Evolutionary conservation across 352 stramenopile species (phyloP).

Genomic region (Pythium brassicae): DNA sequence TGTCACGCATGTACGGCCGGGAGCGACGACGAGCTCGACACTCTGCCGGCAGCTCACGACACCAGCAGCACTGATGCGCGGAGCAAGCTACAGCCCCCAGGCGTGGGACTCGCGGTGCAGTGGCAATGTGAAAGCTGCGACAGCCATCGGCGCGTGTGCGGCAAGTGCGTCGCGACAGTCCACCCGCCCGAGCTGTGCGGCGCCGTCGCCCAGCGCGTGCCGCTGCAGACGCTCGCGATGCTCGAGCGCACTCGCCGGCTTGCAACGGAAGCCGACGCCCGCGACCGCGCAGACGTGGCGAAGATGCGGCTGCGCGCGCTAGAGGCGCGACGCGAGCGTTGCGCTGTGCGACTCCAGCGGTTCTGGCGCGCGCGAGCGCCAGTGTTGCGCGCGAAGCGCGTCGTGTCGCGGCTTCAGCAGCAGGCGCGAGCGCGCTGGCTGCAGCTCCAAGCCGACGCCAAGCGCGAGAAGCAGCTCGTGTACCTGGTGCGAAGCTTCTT

Average conservation of each 20-base stretch:
- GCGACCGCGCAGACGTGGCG: slow-evolving; percentile 41
- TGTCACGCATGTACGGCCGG: slow-evolving; percentile 29
- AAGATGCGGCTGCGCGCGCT: slow-evolving; percentile 30
- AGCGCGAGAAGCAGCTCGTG: slow-evolving; percentile 23
- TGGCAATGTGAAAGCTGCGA: slow-evolving; percentile 35
- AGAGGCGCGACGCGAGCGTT: slow-evolving; percentile 20
- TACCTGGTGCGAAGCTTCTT: slow-evolving; percentile 36
- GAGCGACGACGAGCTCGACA: slow-evolving; percentile 10
- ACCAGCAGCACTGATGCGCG: background rate
- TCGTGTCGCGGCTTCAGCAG: slow-evolving; percentile 15
- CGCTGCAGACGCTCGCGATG: slow-evolving; percentile 39
- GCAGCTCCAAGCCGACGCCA: slow-evolving; percentile 29
- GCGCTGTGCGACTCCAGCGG: slow-evolving; percentile 35
- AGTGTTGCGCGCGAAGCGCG: slow-evolving; percentile 27
- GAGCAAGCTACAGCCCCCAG: background rate
- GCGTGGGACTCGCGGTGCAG: slow-evolving; percentile 29
- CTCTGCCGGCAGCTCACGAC: background rate
- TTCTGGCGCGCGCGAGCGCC: slow-evolving; percentile 41
- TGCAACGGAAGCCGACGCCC: slow-evolving; percentile 30
- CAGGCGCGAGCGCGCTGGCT: slow-evolving; percentile 34
- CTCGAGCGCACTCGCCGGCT: slow-evolving; percentile 28
- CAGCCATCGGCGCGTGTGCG: slow-evolving; percentile 31
- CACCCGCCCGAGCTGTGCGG: slow-evolving; percentile 50
- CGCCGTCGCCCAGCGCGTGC: slow-evolving; percentile 18
- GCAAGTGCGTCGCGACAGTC: slow-evolving; percentile 25